These are phyloP conservation scores for Symbiotaphrina buchneri DNA, from an alignment of 495 filamentous ascomycete genomes.

Conservation along the genomic window DNA sequence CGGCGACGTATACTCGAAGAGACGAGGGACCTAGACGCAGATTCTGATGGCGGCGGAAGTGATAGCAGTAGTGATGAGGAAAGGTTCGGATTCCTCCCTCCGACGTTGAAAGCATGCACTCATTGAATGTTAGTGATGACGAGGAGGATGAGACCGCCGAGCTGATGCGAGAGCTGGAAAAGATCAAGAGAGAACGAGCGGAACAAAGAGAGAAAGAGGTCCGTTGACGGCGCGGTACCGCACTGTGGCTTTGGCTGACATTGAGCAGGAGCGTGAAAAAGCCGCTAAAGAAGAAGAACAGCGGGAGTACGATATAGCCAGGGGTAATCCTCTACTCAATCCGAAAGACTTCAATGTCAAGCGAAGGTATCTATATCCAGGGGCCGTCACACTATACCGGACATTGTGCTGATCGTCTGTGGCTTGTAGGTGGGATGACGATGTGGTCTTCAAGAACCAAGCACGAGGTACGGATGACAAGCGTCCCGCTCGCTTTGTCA, in stretches of 20 bases:
- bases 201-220: slow-evolving; percentile 74
- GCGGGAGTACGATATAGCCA: slow-evolving; percentile 69
- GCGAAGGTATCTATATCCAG: slow-evolving; percentile 27
- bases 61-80: slow-evolving; percentile 49
- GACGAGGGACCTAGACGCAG: slow-evolving; percentile 74
- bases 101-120: slow-evolving; percentile 3
- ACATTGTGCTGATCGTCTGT: too few relatives aligned
- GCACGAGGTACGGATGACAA: slow-evolving; percentile 85
- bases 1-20: slow-evolving; percentile 73
- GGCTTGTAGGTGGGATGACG: slow-evolving; percentile 85
- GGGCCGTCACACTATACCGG: too few relatives aligned
- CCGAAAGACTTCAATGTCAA: slow-evolving; percentile 51
- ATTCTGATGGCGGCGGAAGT: slow-evolving; percentile 47
- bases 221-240: slow-evolving; percentile 5
- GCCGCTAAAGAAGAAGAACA: slow-evolving; percentile 58
- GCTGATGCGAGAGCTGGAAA: slow-evolving; percentile 77
- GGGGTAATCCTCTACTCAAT: slow-evolving; percentile 83
- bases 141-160: slow-evolving; percentile 83
- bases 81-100: slow-evolving; percentile 1
- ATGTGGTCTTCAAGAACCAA: slow-evolving; percentile 99
- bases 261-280: slow-evolving; percentile 46
- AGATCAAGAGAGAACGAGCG: slow-evolving; percentile 76
- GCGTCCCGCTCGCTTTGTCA: slow-evolving; percentile 88
- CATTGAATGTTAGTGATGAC: too few relatives aligned
- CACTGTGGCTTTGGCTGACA: not conserved